These are phyloP conservation scores for Pisolithus thermaeus DNA, from an alignment of 1,284 basidiomycete genomes.

Conservation along the genomic window DNA sequence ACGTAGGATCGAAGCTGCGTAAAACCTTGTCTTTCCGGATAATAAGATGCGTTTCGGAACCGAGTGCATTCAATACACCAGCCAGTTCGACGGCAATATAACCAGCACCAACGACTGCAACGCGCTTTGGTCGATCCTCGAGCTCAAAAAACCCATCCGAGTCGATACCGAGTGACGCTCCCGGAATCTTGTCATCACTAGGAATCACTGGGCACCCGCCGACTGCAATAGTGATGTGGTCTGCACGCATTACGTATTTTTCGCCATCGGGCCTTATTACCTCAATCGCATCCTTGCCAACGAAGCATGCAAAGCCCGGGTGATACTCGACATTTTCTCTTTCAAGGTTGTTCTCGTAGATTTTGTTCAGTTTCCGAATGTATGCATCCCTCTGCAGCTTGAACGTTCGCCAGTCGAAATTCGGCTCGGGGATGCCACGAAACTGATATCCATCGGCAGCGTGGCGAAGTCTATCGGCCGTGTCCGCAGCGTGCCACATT, in stretches of 20 bases:
- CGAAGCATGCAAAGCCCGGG: conserved; percentile 72
- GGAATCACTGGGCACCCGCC: conserved; percentile 86
- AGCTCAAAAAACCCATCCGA: conserved; percentile 98
- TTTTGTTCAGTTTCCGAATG: conserved; percentile 85
- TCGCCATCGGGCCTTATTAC: conserved; percentile 60
- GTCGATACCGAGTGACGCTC: conserved; percentile 84
- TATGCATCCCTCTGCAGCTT: conserved; percentile 96
- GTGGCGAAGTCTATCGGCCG: conserved; percentile 78
- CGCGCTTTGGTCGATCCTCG: conserved; percentile 84
- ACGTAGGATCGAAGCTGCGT: conserved; percentile 86
- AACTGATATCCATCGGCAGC: conserved; percentile 83
- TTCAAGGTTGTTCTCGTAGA: conserved; percentile 86
- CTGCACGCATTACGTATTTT: conserved; percentile 65
- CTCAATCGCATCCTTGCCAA: conserved; percentile 60
- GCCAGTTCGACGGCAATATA: conserved; percentile 97
- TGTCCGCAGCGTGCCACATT: conserved; percentile 99
- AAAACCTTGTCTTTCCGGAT: conserved; percentile 89
- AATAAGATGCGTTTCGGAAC: conserved; percentile 86
- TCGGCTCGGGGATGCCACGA: conserved; percentile 43
- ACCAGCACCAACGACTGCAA: conserved; percentile 92
- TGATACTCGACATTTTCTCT: conserved; percentile 91
- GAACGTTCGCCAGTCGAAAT: conserved; percentile 88
- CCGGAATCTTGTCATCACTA: conserved; percentile 77
- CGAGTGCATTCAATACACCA: conserved; percentile 83
- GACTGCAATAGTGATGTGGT: conserved; percentile 80